phyloP scores from a whole-genome alignment of 805 yeast genomes.

The Danielozyma ontarioensis region DNA sequence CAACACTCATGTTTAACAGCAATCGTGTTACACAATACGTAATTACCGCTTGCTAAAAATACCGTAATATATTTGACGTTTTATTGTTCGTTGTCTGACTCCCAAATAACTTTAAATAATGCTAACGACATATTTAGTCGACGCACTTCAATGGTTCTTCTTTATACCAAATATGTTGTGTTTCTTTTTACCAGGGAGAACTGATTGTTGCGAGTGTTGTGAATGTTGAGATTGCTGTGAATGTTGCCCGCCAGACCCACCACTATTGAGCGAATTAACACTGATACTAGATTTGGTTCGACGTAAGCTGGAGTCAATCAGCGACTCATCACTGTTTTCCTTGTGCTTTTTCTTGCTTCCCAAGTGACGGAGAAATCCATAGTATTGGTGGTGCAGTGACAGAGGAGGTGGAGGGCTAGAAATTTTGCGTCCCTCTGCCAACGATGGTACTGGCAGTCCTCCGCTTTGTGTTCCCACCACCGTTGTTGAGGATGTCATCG shows the following conservation, averaged over 20 bases:
- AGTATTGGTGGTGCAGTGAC: slow-evolving; percentile 6
- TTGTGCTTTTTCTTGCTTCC: slow-evolving; percentile 10
- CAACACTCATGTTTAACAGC: too few species aligned
- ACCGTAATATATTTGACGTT: too few species aligned
- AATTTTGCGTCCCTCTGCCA: slow-evolving; percentile 1
- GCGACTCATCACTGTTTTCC: slow-evolving; percentile 6
- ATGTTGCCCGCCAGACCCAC: too few species aligned
- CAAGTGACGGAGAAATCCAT: slow-evolving; percentile 15
- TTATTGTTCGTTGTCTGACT: too few species aligned
- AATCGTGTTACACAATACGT: too few species aligned
- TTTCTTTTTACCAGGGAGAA: slow-evolving; percentile 8
- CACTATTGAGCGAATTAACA: slow-evolving; percentile 14
- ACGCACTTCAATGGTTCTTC: slow-evolving; percentile 1
- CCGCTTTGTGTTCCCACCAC: slow-evolving; percentile 3
- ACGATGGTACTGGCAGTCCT: slow-evolving; percentile 4
- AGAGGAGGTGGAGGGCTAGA: slow-evolving; percentile 2
- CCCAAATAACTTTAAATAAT: too few species aligned
- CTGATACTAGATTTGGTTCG: slow-evolving; percentile 15
- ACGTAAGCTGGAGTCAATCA: slow-evolving; percentile 4
- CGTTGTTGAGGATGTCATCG: not conserved
- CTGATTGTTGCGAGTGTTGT: slow-evolving; percentile 1
- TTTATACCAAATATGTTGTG: slow-evolving; percentile 14
- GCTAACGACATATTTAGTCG: too few species aligned
- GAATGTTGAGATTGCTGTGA: too few species aligned
- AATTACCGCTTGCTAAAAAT: too few species aligned